Evolutionary conservation across 768 basidiomycete genomes (phyloP).

Genomic region (Serendipita indica): DNA sequence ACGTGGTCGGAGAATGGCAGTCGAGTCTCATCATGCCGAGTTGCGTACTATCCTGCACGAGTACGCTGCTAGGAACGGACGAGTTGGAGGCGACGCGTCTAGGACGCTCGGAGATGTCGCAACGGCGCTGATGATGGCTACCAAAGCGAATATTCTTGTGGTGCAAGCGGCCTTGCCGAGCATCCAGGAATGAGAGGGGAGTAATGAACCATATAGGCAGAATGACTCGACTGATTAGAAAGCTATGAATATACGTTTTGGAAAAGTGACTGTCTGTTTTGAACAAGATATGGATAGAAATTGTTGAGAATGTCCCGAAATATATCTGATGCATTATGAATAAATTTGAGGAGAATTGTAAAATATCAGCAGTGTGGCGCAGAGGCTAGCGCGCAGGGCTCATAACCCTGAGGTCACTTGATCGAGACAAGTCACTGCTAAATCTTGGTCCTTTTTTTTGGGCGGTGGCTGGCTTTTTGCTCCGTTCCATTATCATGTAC

Average conservation of each 20-base stretch:
- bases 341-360: not conserved
- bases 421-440: conserved; percentile 10
- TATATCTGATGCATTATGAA: too few species aligned
- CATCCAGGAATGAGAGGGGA: not conserved
- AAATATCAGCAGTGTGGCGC: conserved; percentile 8
- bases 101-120: conserved; percentile 81
- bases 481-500: not conserved
- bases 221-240: not conserved
- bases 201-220: not conserved
- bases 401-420: conserved; percentile 10
- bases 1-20: conserved; percentile 56
- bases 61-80: conserved; percentile 23
- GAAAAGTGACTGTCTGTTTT: too few species aligned
- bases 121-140: conserved; percentile 52
- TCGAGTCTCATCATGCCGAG: conserved; percentile 59
- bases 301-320: not conserved
- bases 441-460: not conserved
- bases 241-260: not conserved
- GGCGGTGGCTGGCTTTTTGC: not conserved
- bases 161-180: conserved; percentile 34
- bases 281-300: not conserved
- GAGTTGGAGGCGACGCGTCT: conserved; percentile 44
- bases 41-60: conserved; percentile 46
- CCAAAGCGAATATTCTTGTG: conserved; percentile 47
- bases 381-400: conserved; percentile 10